Evolutionary conservation across 2,329 filamentous ascomycete genomes (phyloP), one percentile per base, ranked within the genome.

Genomic region (Colletotrichum siamense): DNA sequence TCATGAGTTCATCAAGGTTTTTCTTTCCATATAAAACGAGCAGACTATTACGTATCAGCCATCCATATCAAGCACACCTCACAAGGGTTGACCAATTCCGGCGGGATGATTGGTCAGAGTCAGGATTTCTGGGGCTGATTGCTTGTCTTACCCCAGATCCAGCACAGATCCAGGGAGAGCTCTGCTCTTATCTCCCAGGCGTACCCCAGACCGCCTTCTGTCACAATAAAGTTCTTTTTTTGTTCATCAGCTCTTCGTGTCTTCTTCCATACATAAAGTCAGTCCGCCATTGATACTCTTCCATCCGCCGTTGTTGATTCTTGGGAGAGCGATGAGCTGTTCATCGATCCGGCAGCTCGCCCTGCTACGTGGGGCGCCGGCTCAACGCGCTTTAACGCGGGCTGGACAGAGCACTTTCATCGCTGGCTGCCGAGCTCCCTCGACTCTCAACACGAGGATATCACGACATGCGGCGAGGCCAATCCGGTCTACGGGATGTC

Each of bases 371-470:
- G 70, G 73, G 73, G 73, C 64, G 24, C 63, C 73, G 73, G 64
- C 59, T 76, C 70, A 72, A 64, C 71, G 59, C 73, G 73, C 73
- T 76, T 76, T 67, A 55, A 73, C 73, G 70, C 73, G 73, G 70
- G 63, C 62, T 22, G 63, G 28, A 28, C 59, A n/a, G 4, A 57
- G 16, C 18, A 24, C 34, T 28, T 66, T 44, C 34, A 52, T 32
- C 8, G 18, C 52, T 13, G 36, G 64, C 26, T 34, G 44, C 64
- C 57, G 49, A 64, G 36, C 59, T 24, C 7, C 61, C 44, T 64
- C 70, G 64, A 59, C 34, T 16, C 28, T 36, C 57, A 65, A 65
- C 64, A 62, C 36, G 18, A 55, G 7, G 68, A 52, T 26, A 52
- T 62, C 57, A 30, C 57, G 36, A 52, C 18, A 70, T 28, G 68